phyloP scores from a whole-genome alignment of 2,329 filamentous ascomycete genomes.

The Epichloe festucae region DNA sequence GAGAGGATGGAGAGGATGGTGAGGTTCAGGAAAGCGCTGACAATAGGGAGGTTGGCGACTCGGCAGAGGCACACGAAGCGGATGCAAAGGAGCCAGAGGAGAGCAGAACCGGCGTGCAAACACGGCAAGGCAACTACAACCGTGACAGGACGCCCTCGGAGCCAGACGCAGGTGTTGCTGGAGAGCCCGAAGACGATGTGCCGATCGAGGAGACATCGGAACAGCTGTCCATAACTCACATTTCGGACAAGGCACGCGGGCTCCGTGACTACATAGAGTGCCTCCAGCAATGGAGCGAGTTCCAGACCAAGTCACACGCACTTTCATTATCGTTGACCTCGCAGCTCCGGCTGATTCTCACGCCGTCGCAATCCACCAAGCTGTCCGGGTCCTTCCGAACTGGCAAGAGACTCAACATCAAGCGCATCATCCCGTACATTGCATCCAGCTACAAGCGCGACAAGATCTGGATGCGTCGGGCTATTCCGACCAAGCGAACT shows the following conservation, averaged over 20 bases:
- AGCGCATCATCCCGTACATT: conserved; percentile 98
- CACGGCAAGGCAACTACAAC: conserved; percentile 44
- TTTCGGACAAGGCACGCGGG: conserved; percentile 33
- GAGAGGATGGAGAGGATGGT: conserved; percentile 26
- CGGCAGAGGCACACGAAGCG: conserved; percentile 25
- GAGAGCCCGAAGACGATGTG: conserved; percentile 37
- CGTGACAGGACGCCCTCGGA: conserved; percentile 32
- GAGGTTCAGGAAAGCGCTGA: conserved; percentile 29
- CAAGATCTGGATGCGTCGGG: conserved; percentile 99
- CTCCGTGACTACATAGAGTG: conserved; percentile 41
- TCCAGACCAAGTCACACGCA: conserved; percentile 72
- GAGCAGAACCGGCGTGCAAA: conserved; percentile 46
- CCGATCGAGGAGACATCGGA: conserved; percentile 40
- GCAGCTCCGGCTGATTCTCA: conserved; percentile 88
- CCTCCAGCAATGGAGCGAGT: conserved; percentile 68
- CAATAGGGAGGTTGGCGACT: conserved; percentile 28
- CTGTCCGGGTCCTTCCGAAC: conserved; percentile 94
- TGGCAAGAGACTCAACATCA: conserved; percentile 96
- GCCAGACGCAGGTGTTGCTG: conserved; percentile 24
- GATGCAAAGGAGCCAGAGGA: conserved; percentile 35
- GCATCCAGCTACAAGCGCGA: conserved; percentile 96
- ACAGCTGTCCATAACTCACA: conserved; percentile 61
- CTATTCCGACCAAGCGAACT: conserved; percentile 78
- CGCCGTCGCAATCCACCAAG: conserved; percentile 88
- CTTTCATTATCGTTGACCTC: conserved; percentile 85